Base-by-base conservation (phyloP, 306 rosid species). In the Pyrus bretschneideri region DNA sequence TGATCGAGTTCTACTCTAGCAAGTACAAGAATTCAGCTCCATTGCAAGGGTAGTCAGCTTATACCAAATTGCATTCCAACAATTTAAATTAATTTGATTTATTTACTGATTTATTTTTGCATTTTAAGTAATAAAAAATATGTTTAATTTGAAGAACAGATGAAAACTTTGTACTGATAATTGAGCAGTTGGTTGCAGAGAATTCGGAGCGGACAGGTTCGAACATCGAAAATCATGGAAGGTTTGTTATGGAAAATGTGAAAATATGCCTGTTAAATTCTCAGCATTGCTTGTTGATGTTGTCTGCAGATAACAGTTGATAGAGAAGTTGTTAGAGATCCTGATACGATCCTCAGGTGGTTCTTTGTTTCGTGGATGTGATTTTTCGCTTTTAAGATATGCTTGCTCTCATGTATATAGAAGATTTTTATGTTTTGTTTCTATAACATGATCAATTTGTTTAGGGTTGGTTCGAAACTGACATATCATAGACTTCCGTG, bases 141-240 rank as follows among this genome's bases (percentile, higher is more conserved):
- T 55, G 54, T 25, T 66, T 66, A 15, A 13, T 38, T 72, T n/a
- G 33, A 19, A 21, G 61, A 71, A 55, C 35, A 1, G 1, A 15
- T 40, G 10, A 59, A 23, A 60, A 38, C 9, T 18, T 11, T 61
- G 29, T 66, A 35, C 85, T 85, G 77, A 86, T 80, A 67, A 15
- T 72, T 72, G 65, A 63, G 81, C 93, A 95, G 97, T 85, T 95
- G 98, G 98, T 71, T 90, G 93, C 97, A 89, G 91, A 93, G 96
- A 78, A 86, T 95, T 85, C 83, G 78, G 79, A 84, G 74, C 64
- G 86, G 91, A 73, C 97, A 90, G 98, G 97, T 94, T 72, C 59
- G 90, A 70, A 69, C 51, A 65, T 80, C 68, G 35, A 70, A 61
- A 74, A 64, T 79, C 74, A 70, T 23, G 73, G 69, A 69, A 58